Base-by-base conservation (phyloP, 768 basidiomycete genomes). In the Sutorius australiensis region DNA sequence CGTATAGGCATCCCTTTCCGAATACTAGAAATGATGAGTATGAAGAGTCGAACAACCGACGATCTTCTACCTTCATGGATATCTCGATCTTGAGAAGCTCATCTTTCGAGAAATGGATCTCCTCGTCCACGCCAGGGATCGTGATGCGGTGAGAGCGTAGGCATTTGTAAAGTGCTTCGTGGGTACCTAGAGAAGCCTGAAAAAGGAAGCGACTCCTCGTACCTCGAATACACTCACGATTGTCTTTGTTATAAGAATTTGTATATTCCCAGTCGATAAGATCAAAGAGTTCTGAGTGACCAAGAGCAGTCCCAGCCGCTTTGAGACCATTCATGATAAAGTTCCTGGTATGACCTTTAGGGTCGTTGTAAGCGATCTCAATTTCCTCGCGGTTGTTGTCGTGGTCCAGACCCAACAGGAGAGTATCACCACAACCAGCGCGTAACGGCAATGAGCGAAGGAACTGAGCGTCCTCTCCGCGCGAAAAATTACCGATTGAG, bases 331-430 rank as follows among this genome's bases (percentile, higher is more conserved):
- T 93, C 81, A 94, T 84, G 56, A 95, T 88, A 64, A 97, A 95
- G 11, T 72, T 72, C 60, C 73, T 76, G 1, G 91, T 92, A 57
- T 82, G 72, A 4, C 89, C 92, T 54, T 80, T 77, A 5, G 76
- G 73, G 60, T 97, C 94, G 61, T 95, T 87, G 71, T 98, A 98
- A 0, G 95, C 95, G 17, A 74, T 67, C 65, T 95, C 90, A 50
- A 98, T 87, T 55, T 80, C 73, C n/a, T 71, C 66, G 50, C 77
- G 77, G 34, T 80, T 80, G 58, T 89, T 87, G 65, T 87, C 81
- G 51, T 92, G 91, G 68, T 98, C 95, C 40, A 98, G 72, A n/a
- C 95, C 95, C 10, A 99, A 77, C 2, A 98, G 73, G 8, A 98
- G 75, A 0, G 91, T 95, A 67, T 97, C 95, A 2, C 84, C 85